Conservation (phyloP, 176 grass and related monocot species). For the Stipa capillata region DNA sequence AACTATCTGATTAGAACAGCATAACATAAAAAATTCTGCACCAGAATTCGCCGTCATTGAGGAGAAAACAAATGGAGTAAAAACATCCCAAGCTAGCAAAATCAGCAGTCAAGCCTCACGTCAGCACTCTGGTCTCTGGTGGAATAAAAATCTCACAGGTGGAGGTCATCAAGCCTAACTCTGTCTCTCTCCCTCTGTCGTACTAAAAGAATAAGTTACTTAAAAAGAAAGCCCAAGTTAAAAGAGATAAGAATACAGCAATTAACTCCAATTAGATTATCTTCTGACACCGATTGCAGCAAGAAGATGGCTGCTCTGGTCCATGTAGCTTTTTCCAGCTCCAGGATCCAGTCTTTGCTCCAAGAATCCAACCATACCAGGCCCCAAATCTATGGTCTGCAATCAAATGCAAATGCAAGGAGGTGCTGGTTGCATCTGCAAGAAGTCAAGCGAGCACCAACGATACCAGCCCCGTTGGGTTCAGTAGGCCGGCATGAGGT, state of each 20-base stretch:
- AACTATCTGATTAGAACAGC: not conserved
- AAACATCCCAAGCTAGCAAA: not conserved
- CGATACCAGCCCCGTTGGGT: not conserved
- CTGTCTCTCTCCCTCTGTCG: not conserved
- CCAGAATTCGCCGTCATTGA: not conserved
- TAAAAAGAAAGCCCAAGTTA: not conserved
- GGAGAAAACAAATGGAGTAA: not conserved
- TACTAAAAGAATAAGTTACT: not conserved
- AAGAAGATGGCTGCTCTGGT: not conserved
- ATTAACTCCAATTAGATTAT: slow-evolving; percentile 11
- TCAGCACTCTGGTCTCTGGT: not conserved
- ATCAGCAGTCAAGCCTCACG: not conserved
- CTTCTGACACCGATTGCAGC: slow-evolving; percentile 11
- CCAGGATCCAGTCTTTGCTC: slow-evolving; percentile 17
- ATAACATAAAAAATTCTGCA: not conserved
- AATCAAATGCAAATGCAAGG: not conserved
- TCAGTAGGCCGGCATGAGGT: slow-evolving; percentile 80
- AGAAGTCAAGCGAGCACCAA: not conserved
- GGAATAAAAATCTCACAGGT: slow-evolving; percentile 1
- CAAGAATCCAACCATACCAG: not conserved
- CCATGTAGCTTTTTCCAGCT: not conserved
- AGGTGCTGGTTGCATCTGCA: not conserved
- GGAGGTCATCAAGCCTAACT: slow-evolving; percentile 10
- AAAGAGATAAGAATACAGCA: not conserved
- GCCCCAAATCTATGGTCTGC: not conserved